These are phyloP conservation scores for Amaranthus hypochondriacus DNA, from an alignment of 148 eudicot species.

Conservation along the genomic window DNA sequence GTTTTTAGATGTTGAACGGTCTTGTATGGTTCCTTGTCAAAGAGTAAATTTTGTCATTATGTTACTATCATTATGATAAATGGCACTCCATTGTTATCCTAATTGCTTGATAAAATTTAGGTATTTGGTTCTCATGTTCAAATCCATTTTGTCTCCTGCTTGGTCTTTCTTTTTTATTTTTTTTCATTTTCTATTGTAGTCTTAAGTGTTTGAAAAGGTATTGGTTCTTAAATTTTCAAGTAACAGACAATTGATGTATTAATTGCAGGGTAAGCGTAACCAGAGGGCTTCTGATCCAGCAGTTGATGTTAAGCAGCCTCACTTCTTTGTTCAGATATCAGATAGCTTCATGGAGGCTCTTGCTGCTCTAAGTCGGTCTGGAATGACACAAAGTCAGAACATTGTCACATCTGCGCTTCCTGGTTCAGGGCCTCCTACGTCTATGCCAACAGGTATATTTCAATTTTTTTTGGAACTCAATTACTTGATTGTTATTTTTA, in stretches of 20 bases:
- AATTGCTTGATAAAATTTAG: neutral
- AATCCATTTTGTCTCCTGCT: neutral
- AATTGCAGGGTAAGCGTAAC: slow-evolving; percentile 69
- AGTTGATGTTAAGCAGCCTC: slow-evolving; percentile 76
- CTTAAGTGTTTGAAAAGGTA: neutral
- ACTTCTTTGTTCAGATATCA: slow-evolving; percentile 70
- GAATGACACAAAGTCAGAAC: slow-evolving; percentile 50
- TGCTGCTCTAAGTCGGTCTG: slow-evolving; percentile 64
- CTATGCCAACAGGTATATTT: slow-evolving; percentile 59
- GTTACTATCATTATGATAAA: neutral
- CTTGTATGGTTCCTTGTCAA: neutral
- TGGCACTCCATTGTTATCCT: neutral
- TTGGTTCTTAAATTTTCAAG: neutral
- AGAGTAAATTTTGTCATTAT: neutral
- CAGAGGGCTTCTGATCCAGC: slow-evolving; percentile 61
- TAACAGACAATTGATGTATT: slow-evolving; percentile 1
- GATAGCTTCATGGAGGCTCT: slow-evolving; percentile 85
- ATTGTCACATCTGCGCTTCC: slow-evolving; percentile 51
- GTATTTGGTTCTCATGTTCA: slow-evolving; percentile 6
- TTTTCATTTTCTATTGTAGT: neutral
- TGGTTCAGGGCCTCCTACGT: slow-evolving; percentile 54
- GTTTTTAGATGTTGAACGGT: neutral
- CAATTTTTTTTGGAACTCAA: neutral
- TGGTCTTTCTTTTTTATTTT: neutral
- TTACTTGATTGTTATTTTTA: neutral